Percentiles rank a stretch among this genome's conserved stretches.
Conservation (phyloP, 345 rosid genomes). For the Heritiera littoralis region DNA sequence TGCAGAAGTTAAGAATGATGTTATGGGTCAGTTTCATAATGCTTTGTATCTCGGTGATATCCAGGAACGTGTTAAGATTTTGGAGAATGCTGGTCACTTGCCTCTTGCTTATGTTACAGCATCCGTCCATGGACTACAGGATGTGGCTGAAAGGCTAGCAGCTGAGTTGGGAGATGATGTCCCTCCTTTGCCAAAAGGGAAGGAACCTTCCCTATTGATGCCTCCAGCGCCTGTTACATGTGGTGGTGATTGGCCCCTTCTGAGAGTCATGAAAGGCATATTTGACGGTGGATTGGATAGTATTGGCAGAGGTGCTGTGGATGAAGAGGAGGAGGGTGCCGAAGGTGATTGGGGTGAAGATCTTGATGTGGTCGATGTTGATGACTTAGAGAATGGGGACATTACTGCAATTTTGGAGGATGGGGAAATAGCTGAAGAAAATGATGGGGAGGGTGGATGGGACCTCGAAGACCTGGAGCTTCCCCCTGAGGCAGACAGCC, state of each 20-base stretch:
- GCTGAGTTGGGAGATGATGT: conserved; percentile 67
- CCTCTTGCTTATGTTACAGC: conserved; percentile 88
- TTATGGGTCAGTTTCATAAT: conserved; percentile 96
- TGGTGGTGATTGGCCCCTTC: conserved; percentile 97
- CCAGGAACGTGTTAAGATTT: conserved; percentile 76
- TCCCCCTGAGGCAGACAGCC: conserved; percentile 80
- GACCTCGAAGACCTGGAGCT: conserved; percentile 87
- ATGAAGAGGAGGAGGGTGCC: conserved; percentile 70
- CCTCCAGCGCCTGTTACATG: conserved; percentile 74
- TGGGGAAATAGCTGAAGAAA: conserved; percentile 65
- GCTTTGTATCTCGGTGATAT: conserved; percentile 88
- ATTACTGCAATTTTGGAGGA: conserved; percentile 57
- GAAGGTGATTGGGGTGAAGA: conserved; percentile 88
- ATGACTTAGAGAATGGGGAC: conserved; percentile 64
- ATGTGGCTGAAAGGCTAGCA: conserved; percentile 70
- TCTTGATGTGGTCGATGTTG: conserved; percentile 67
- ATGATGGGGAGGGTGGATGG: conserved; percentile 88
- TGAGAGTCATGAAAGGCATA: conserved; percentile 87
- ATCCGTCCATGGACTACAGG: conserved; percentile 71
- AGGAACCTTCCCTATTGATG: conserved; percentile 68
- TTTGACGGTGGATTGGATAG: conserved; percentile 88
- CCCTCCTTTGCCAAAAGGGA: conserved; percentile 70
- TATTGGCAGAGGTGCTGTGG: conserved; percentile 46
- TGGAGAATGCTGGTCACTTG: conserved; percentile 82
- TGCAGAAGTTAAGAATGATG: conserved; percentile 89